Conservation (phyloP, 1,284 basidiomycete species). For the Apiotrichum mycotoxinovorans region DNA sequence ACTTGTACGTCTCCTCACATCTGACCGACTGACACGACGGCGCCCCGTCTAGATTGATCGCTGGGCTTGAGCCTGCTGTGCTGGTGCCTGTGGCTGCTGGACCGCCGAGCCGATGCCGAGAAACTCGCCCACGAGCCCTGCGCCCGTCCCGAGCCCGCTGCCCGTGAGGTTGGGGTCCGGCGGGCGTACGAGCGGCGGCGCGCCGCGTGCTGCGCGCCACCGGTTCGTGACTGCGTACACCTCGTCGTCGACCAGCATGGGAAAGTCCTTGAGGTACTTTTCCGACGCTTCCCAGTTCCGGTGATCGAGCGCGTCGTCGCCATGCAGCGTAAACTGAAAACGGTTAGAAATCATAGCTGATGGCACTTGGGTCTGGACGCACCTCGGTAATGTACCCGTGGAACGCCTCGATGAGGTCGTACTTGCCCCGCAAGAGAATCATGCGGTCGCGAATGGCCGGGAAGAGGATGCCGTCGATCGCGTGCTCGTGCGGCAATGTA, state of each 20-base stretch:
- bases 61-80: no score
- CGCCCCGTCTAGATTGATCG: no score
- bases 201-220: slow-evolving; percentile 36
- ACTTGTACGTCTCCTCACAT: no score
- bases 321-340: slow-evolving; percentile 69
- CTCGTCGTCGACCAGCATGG: slow-evolving; percentile 48
- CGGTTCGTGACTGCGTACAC: slow-evolving; percentile 44
- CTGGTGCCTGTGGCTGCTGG: no score
- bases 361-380: slow-evolving; percentile 6
- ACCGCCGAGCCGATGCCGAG: background rate
- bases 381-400: slow-evolving; percentile 37
- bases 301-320: slow-evolving; percentile 81
- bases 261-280: slow-evolving; percentile 72
- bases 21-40: no score
- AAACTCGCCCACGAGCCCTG: slow-evolving; percentile 8
- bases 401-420: slow-evolving; percentile 39
- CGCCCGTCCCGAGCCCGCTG: slow-evolving; percentile 6
- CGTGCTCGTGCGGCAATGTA: slow-evolving; percentile 81
- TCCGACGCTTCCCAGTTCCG: slow-evolving; percentile 83
- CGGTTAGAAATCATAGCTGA: background rate
- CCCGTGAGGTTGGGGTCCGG: background rate
- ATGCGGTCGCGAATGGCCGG: slow-evolving; percentile 82
- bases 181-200: slow-evolving; percentile 22
- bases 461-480: slow-evolving; percentile 82
- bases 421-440: slow-evolving; percentile 67